Evolutionary conservation across 257 asterid species (phyloP).

Genomic region (Penstemon davidsonii): DNA sequence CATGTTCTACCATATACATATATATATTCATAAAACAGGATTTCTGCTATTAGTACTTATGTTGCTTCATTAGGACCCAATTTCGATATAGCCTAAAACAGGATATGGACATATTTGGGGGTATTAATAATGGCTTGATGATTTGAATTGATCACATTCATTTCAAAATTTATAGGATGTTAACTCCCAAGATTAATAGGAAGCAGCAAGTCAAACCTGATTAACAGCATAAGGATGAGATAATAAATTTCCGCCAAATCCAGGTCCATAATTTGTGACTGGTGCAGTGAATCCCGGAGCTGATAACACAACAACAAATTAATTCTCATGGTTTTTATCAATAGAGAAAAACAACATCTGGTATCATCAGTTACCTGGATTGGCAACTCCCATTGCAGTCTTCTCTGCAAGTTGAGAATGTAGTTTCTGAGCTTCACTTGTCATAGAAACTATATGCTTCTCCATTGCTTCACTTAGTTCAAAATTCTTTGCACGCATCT

Average conservation of each 20-base stretch:
- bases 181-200: conserved; percentile 12
- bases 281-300: conserved; percentile 47
- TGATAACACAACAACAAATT: conserved; percentile 26
- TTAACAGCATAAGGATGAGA: conserved; percentile 40
- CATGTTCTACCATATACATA: conserved; percentile 5
- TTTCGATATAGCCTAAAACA: background rate
- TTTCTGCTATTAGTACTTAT: conserved; percentile 4
- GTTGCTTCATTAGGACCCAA: background rate
- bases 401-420: conserved; percentile 68
- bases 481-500: conserved; percentile 51
- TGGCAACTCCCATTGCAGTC: conserved; percentile 51
- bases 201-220: conserved; percentile 44
- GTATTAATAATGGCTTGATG: conserved; percentile 9
- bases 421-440: conserved; percentile 62
- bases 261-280: conserved; percentile 38
- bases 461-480: conserved; percentile 67
- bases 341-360: conserved; percentile 15
- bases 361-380: conserved; percentile 41
- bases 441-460: conserved; percentile 55
- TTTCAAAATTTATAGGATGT: conserved; percentile 10
- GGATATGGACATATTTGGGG: background rate
- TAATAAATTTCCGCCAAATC: conserved; percentile 42
- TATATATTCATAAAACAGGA: background rate
- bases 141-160: conserved; percentile 1
- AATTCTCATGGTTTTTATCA: conserved; percentile 5